Evolutionary conservation across 108 stramenopile species (phyloP).

Genomic region (Parietichytrium sp.): DNA sequence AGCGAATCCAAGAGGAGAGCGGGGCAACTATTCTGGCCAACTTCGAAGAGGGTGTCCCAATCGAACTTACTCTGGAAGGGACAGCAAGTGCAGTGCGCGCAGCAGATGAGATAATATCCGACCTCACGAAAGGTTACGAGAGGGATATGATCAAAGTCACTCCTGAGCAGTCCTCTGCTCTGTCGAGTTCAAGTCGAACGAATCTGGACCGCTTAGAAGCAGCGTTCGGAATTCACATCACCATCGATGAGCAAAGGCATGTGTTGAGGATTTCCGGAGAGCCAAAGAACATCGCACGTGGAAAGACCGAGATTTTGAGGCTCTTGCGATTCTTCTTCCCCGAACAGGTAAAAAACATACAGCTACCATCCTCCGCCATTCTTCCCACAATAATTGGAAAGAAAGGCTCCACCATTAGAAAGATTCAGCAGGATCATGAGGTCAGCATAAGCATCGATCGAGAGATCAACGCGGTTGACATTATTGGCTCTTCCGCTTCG

Average conservation of each 20-base stretch:
- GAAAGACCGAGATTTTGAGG: background rate
- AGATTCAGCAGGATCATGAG: background rate
- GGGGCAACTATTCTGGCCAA: no score
- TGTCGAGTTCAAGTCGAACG: no score
- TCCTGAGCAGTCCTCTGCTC: no score
- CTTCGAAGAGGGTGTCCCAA: no score
- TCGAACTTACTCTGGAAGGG: no score
- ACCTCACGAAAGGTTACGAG: no score
- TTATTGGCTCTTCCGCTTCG: background rate
- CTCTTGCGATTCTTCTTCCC: conserved; percentile 6
- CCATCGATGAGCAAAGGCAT: background rate
- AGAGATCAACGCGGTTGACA: background rate
- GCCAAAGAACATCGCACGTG: background rate
- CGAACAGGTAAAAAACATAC: background rate
- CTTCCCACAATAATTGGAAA: conserved; percentile 1
- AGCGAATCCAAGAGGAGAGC: background rate
- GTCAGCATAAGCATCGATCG: conserved; percentile 1
- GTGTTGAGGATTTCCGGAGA: background rate
- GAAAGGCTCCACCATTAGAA: conserved; percentile 9
- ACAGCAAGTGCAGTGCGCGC: no score
- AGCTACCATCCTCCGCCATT: background rate
- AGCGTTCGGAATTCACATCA: background rate
- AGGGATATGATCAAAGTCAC: no score
- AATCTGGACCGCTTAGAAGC: conserved; percentile 6
- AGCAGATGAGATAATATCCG: no score